Base-by-base conservation (phyloP, 768 basidiomycete species). In the Panaeolus papilionaceus region DNA sequence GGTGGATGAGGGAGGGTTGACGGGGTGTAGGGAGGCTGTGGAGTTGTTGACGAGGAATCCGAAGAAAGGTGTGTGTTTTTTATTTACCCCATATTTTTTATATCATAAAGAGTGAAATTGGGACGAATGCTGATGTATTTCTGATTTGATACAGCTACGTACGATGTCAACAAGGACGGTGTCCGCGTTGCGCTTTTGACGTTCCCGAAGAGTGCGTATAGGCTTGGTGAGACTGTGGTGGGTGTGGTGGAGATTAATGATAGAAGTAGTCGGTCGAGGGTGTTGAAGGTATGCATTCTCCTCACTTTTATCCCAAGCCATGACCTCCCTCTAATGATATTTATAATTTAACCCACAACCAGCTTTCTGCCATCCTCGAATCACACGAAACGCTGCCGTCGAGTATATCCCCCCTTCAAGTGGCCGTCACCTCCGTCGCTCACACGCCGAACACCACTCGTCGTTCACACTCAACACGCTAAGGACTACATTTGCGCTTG, bases 91-190 rank as follows among this genome's bases (percentile, higher is more conserved):
- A 23, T 23, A 1, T 23, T 23, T 23, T 23, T 23, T 23, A 23
- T 23, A 23, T 23, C 23, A 23, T 23, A 5, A 33, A 5, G 33
- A 18, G 44, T 47, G 10, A 23, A 37, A 33, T 33, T 3, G 33
- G n/a, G 37, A 54, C 37, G 58, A 26, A 49, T 38, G 51, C 45
- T 68, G 44, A 67, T 66, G 40, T 11, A 9, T 11, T 11, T 33
- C 39, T 66, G 26, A 11, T 42, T 42, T 33, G 33, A 33, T 68
- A 26, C 71, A 97, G 95, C 91, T 44, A 96, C 95, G 0, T 98
- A 95, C 78, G 96, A 98, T 79, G 95, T 98, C 65, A 93, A 90
- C 75, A 98, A 98, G 81, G 94, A 97, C 40, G 95, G 93, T 0
- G 86, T 92, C 42, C 88, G 89, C 47, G 95, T 99, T 67, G 96